Evolutionary conservation across 352 stramenopile genomes (phyloP).

Genomic region (Pythium monospermum): DNA sequence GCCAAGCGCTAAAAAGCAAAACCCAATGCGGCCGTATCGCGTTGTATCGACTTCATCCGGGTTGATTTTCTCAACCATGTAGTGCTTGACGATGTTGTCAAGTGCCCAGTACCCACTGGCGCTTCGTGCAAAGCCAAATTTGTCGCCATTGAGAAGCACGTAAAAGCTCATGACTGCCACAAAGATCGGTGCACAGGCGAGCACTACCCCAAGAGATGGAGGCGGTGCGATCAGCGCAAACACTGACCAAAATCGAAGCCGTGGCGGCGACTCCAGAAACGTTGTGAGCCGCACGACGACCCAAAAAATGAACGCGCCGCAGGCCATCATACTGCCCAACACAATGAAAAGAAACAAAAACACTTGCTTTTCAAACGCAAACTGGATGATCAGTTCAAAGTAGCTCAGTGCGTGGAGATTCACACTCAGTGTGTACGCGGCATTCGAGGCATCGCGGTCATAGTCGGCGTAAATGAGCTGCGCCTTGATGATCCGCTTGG

Average conservation of each 20-base stretch:
- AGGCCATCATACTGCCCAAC: slow-evolving; percentile 84
- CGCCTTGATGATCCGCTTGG: slow-evolving; percentile 92
- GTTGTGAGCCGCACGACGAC: slow-evolving; percentile 88
- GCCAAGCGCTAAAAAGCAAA: slow-evolving; percentile 91
- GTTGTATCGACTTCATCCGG: slow-evolving; percentile 56
- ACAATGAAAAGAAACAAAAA: slow-evolving; percentile 94
- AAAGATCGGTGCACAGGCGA: slow-evolving; percentile 86
- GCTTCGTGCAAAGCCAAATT: slow-evolving; percentile 25
- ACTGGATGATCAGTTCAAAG: slow-evolving; percentile 94
- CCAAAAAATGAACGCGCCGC: slow-evolving; percentile 86
- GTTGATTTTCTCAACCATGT: slow-evolving; percentile 82
- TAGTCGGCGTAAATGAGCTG: slow-evolving; percentile 91
- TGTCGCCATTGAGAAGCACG: slow-evolving; percentile 56
- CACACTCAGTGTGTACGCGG: slow-evolving; percentile 89
- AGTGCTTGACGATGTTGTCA: slow-evolving; percentile 82
- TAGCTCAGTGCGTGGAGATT: slow-evolving; percentile 94
- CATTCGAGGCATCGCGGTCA: slow-evolving; percentile 84
- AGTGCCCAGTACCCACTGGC: slow-evolving; percentile 70
- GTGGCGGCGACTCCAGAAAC: slow-evolving; percentile 86
- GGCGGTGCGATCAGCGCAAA: slow-evolving; percentile 90
- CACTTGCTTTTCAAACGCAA: slow-evolving; percentile 92
- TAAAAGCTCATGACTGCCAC: slow-evolving; percentile 65
- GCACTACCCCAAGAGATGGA: slow-evolving; percentile 82
- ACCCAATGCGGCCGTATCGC: slow-evolving; percentile 85
- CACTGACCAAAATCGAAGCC: slow-evolving; percentile 90